phyloP scores from a whole-genome alignment of 495 filamentous ascomycete species.

The Cryomyces antarcticus region DNA sequence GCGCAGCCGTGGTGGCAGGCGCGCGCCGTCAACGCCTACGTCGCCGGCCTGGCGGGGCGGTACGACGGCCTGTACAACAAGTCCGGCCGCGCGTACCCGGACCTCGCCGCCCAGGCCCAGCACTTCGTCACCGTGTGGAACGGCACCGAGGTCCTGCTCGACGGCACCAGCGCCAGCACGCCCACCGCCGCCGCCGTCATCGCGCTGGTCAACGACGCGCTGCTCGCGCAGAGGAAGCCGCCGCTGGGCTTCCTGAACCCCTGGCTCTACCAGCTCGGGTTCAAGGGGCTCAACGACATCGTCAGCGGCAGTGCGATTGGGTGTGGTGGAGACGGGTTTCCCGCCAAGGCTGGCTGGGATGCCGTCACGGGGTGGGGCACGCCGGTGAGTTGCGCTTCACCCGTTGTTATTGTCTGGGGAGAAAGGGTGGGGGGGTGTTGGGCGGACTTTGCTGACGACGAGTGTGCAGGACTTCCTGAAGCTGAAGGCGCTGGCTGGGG shows the following conservation, averaged over 20 bases:
- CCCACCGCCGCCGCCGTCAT: conserved; percentile 16
- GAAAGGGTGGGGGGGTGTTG: too few species aligned
- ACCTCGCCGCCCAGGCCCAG: conserved; percentile 17
- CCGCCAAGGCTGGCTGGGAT: conserved; percentile 17
- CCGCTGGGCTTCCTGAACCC: conserved; percentile 23
- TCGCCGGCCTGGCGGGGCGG: conserved; percentile 9
- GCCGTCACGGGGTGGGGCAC: conserved; percentile 18
- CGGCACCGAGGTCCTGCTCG: conserved; percentile 11
- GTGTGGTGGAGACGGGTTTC: conserved; percentile 15
- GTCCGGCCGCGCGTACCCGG: conserved; percentile 18
- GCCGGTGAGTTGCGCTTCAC: conserved; percentile 3
- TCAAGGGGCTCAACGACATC: conserved; percentile 19
- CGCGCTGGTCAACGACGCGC: conserved; percentile 18
- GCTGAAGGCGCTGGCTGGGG: too few species aligned
- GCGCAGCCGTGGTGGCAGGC: conserved; percentile 14
- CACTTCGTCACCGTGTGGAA: conserved; percentile 16
- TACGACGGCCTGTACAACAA: conserved; percentile 20
- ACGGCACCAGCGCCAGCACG: conserved; percentile 18
- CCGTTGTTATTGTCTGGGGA: too few species aligned
- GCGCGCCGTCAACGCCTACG: conserved; percentile 13
- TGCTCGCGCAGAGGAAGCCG: conserved; percentile 12
- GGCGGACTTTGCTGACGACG: too few species aligned
- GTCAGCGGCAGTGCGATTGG: conserved; percentile 12
- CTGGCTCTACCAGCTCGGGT: conserved; percentile 16
- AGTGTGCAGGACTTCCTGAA: too few species aligned